Conservation (phyloP, 805 yeast genomes). For the Suhomyces xylopsoci region DNA sequence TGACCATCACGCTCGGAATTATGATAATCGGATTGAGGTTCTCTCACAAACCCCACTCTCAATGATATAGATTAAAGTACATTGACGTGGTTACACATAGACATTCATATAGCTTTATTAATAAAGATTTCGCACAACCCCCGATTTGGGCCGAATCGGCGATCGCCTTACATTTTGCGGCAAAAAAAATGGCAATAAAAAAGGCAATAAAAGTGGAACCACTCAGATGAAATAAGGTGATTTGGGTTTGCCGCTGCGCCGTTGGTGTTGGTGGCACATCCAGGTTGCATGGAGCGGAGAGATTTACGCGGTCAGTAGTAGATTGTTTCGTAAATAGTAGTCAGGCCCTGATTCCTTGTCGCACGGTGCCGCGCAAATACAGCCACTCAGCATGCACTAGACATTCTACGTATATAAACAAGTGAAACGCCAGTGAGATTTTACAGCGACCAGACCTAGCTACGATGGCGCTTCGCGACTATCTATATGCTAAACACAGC, state of each 20-base stretch:
- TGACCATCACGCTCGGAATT: conserved; percentile 42
- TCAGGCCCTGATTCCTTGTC: background rate
- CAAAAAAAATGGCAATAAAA: background rate
- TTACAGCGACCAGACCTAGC: too few relatives aligned
- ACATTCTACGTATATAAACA: background rate
- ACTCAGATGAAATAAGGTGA: conserved; percentile 3
- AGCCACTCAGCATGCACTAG: background rate
- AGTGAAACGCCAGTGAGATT: background rate
- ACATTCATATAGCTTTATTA: background rate
- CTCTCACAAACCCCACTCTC: conserved; percentile 19
- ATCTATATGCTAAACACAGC: conserved; percentile 38
- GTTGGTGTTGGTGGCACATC: background rate
- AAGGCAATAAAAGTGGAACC: conserved; percentile 10
- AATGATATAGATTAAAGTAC: background rate
- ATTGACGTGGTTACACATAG: background rate
- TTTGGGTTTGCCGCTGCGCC: background rate
- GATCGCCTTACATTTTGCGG: background rate
- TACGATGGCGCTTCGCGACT: conserved; percentile 41
- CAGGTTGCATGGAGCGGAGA: background rate
- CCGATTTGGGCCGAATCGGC: background rate
- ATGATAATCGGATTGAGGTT: conserved; percentile 38
- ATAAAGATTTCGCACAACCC: background rate
- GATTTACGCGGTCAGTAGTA: background rate
- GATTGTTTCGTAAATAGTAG: background rate
- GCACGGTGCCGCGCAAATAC: background rate